A percentile compares a stretch with the other conserved stretches of the same genome.
These are phyloP conservation scores for Glomus cerebriforme DNA, from an alignment of 192 early-diverging fungal species.

Conservation along the genomic window DNA sequence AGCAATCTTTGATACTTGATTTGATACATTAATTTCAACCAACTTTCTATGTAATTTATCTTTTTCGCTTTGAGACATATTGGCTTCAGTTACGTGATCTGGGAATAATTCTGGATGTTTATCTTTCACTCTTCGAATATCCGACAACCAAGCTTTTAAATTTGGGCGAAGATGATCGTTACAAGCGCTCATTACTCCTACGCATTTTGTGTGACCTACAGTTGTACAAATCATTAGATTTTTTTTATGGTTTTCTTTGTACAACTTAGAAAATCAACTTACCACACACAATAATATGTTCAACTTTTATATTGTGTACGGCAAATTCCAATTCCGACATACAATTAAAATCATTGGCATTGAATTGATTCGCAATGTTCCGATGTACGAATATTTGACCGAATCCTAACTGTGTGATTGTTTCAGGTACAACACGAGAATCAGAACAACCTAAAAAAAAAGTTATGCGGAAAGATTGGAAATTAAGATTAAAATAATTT, in stretches of 20 bases:
- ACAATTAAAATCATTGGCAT: slow-evolving; percentile 75
- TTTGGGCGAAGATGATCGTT: neutral
- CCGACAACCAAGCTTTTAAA: slow-evolving; percentile 4
- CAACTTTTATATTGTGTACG: slow-evolving; percentile 87
- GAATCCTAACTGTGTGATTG: slow-evolving; percentile 64
- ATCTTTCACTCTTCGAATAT: neutral
- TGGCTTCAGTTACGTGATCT: neutral
- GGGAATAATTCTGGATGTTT: neutral
- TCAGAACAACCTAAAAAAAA: slow-evolving; percentile 77
- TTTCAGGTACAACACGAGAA: slow-evolving; percentile 87
- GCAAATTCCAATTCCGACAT: slow-evolving; percentile 93
- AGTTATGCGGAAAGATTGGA: neutral
- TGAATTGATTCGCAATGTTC: slow-evolving; percentile 94
- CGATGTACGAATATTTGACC: slow-evolving; percentile 96
- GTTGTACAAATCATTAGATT: no score
- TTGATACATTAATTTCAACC: neutral
- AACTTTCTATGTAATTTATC: neutral
- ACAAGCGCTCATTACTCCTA: neutral
- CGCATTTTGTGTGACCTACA: slow-evolving; percentile 10
- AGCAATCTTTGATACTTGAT: slow-evolving; percentile 16
- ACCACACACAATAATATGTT: slow-evolving; percentile 93
- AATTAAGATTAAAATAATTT: no score
- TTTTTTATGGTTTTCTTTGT: no score
- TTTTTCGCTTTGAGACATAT: neutral
- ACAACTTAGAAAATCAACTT: neutral